These are phyloP conservation scores for Daldinia sp. DNA, from an alignment of 2,329 filamentous ascomycete genomes.

Conservation along the genomic window DNA sequence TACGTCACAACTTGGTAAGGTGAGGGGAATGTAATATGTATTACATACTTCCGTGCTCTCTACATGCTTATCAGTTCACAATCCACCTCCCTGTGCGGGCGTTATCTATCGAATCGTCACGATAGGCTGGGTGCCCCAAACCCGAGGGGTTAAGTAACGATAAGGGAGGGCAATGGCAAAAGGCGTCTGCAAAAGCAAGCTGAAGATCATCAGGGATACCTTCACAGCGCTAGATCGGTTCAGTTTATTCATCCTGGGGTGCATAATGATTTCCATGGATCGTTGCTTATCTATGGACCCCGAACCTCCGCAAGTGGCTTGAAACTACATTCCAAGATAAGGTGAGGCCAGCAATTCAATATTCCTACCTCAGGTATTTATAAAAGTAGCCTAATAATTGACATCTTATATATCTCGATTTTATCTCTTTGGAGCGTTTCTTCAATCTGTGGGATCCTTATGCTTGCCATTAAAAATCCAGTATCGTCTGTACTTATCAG, in stretches of 20 bases:
- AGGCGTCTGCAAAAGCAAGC: slow-evolving; percentile 18
- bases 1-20: neutral
- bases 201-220: slow-evolving; percentile 31
- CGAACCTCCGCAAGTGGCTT: slow-evolving; percentile 36
- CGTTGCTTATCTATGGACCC: slow-evolving; percentile 32
- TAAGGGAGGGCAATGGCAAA: slow-evolving; percentile 27
- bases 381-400: slow-evolving; percentile 4
- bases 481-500: no score
- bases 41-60: slow-evolving; percentile 22
- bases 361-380: slow-evolving; percentile 2
- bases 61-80: slow-evolving; percentile 29
- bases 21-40: slow-evolving; percentile 14
- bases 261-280: neutral
- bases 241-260: slow-evolving; percentile 11
- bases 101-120: slow-evolving; percentile 27
- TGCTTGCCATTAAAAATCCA: neutral
- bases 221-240: neutral
- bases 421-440: neutral
- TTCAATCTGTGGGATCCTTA: neutral
- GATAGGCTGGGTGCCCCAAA: slow-evolving; percentile 20
- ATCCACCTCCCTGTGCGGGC: slow-evolving; percentile 4
- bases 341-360: slow-evolving; percentile 9
- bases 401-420: slow-evolving; percentile 13
- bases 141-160: slow-evolving; percentile 15
- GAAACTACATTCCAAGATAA: slow-evolving; percentile 23